Evolutionary conservation across 108 stramenopile genomes (phyloP).

Genomic region (Nitzschia inconspicua): DNA sequence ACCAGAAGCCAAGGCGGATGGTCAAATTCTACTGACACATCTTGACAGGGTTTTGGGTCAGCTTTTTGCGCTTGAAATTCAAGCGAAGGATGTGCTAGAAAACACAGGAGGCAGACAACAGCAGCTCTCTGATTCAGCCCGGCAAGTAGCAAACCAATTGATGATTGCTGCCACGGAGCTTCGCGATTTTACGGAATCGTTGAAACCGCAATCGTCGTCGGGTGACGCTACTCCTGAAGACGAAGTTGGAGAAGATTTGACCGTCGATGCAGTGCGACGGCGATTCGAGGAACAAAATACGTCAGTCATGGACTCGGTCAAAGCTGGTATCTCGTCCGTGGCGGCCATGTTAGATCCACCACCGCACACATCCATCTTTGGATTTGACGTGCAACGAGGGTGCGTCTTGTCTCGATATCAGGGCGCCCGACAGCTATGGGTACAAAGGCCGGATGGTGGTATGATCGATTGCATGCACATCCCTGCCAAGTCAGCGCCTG

Average conservation of each 20-base stretch:
- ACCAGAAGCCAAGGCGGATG: slow-evolving; percentile 54
- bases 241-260: slow-evolving; percentile 26
- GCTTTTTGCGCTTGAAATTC: slow-evolving; percentile 36
- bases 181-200: slow-evolving; percentile 39
- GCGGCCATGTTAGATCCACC: slow-evolving; percentile 79
- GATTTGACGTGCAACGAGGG: slow-evolving; percentile 77
- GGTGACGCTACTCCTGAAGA: neutral
- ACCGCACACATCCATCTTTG: slow-evolving; percentile 76
- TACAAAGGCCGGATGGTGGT: slow-evolving; percentile 45
- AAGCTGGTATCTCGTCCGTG: slow-evolving; percentile 31
- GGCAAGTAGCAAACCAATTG: slow-evolving; percentile 25
- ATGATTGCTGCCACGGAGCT: slow-evolving; percentile 46
- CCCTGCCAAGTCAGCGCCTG: slow-evolving; percentile 38
- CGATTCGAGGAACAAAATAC: slow-evolving; percentile 44
- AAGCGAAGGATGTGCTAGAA: slow-evolving; percentile 23
- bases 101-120: neutral
- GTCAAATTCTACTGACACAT: slow-evolving; percentile 40
- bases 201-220: slow-evolving; percentile 36
- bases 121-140: slow-evolving; percentile 11
- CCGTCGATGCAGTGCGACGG: slow-evolving; percentile 54
- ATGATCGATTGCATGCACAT: slow-evolving; percentile 74
- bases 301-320: slow-evolving; percentile 30
- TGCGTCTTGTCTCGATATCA: slow-evolving; percentile 66
- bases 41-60: slow-evolving; percentile 38
- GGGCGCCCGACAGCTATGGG: slow-evolving; percentile 83